Evolutionary conservation across 371 early-diverging fungal species (phyloP), one percentile per base, ranked within the genome.

Genomic region (Saksenaea oblongispora): DNA sequence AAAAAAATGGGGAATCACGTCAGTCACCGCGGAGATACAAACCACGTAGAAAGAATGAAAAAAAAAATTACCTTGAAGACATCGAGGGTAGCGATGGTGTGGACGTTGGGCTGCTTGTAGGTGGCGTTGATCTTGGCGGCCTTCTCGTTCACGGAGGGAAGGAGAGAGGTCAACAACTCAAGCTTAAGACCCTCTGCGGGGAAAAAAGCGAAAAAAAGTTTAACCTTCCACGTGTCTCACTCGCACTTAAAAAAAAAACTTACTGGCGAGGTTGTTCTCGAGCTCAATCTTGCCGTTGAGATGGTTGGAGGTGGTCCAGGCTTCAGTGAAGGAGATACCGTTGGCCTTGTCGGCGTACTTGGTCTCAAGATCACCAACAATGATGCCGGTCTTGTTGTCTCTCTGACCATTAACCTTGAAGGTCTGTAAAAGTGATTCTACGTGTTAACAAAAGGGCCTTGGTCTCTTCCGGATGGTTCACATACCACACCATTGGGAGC

Each of bases 391-490:
- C 89, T 96, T 96, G 87, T 89, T 87, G 84, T 96, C 96, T 84
- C 95, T 92, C 75, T 84, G 78, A 66, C 98, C 98, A 76, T 87
- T 88, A 61, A 97, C 95, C 72, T 95, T 96, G 89, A 98, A 98
- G 69, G 91, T 90, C 91, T 96, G 76, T 64, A 27, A 27, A n/a
- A 9, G 14, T 9, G 1, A 35, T 41, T n/a, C n/a, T 14, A 41
- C 42, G 14, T 41, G n/a, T n/a, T 41, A 17, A 63, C 15, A 1
- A 56, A 5, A 34, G 3, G 37, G 9, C 24, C 8, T 18, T 44
- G 44, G 10, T 56, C 11, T 34, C 22, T 31, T 34, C 31, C 15
- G 15, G 53, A 10, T 17, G 18, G 26, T 26, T 31, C 7, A 87
- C 92, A 71, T 91, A 94, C 95, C 61, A 97, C 93, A 77, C 96